A percentile compares a stretch with the other conserved stretches of the same genome.
phyloP scores from a whole-genome alignment of 73 alveolate genomes.

The Paramecium biaurelia region DNA sequence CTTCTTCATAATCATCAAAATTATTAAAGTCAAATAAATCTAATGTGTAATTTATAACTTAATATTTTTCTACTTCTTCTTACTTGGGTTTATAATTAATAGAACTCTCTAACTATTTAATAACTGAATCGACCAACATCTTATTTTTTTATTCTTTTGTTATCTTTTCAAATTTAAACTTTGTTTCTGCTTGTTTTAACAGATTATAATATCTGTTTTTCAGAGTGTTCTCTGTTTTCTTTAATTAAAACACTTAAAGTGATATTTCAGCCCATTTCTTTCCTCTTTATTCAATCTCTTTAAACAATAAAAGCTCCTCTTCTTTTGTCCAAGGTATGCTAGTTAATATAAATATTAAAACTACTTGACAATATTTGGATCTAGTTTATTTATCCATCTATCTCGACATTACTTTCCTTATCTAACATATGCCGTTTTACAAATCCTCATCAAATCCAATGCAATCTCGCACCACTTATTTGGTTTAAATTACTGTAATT shows the following conservation, averaged over 20 bases:
- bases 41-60: background rate
- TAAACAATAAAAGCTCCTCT: constrained; percentile 13
- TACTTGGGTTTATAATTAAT: background rate
- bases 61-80: background rate
- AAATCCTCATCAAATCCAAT: constrained; percentile 1
- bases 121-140: background rate
- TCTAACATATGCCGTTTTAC: background rate
- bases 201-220: constrained; percentile 17
- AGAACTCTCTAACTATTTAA: background rate
- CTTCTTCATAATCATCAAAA: background rate
- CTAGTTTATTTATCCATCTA: constrained; percentile 46
- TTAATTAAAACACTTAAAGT: background rate
- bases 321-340: background rate
- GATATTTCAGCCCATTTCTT: constrained; percentile 44
- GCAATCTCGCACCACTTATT: constrained; percentile 47
- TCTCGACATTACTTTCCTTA: constrained; percentile 42
- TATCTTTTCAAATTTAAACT: background rate
- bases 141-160: constrained; percentile 6
- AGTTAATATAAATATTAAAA: background rate
- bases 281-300: background rate
- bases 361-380: constrained; percentile 20
- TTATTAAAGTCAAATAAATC: background rate
- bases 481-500: background rate
- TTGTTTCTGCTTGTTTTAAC: background rate
- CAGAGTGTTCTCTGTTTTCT: constrained; percentile 8